A percentile compares a stretch with the other conserved stretches of the same genome.
These are phyloP conservation scores for Crepidotus variabilis DNA, from an alignment of 768 basidiomycete genomes.

Conservation along the genomic window DNA sequence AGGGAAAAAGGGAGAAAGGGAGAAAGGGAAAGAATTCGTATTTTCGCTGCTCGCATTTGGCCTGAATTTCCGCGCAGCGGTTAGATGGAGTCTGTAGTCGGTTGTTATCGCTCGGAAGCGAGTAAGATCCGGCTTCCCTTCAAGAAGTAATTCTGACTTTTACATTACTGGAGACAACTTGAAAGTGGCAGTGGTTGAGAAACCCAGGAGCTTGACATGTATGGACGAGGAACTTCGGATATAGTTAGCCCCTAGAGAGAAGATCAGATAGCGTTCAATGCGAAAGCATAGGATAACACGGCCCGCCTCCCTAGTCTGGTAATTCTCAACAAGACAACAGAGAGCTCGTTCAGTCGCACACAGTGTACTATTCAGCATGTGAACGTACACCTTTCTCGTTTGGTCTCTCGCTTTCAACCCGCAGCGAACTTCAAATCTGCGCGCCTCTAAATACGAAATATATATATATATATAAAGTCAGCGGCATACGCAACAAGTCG, in stretches of 20 bases:
- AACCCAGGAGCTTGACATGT: conserved; percentile 49
- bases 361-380: conserved; percentile 98
- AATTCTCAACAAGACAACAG: conserved; percentile 98
- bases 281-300: conserved; percentile 1
- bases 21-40: too few species aligned
- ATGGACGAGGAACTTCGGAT: conserved; percentile 86
- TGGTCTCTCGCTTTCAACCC: conserved; percentile 91
- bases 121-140: too few species aligned
- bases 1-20: too few species aligned
- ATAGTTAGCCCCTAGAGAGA: conserved; percentile 76
- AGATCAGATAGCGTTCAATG: conserved; percentile 3
- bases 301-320: conserved; percentile 90
- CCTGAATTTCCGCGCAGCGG: too few species aligned
- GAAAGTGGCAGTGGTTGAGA: too few species aligned
- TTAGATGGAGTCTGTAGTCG: too few species aligned
- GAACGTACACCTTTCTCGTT: conserved; percentile 88
- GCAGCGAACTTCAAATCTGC: conserved; percentile 89
- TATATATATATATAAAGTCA: too few species aligned
- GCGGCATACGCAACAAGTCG: neutral
- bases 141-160: too few species aligned
- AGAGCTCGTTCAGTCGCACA: conserved; percentile 96
- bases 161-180: too few species aligned
- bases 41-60: too few species aligned
- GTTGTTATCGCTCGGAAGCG: too few species aligned
- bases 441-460: conserved; percentile 70